Base-by-base conservation (phyloP, 768 basidiomycete species). In the Mycena kentingensis region DNA sequence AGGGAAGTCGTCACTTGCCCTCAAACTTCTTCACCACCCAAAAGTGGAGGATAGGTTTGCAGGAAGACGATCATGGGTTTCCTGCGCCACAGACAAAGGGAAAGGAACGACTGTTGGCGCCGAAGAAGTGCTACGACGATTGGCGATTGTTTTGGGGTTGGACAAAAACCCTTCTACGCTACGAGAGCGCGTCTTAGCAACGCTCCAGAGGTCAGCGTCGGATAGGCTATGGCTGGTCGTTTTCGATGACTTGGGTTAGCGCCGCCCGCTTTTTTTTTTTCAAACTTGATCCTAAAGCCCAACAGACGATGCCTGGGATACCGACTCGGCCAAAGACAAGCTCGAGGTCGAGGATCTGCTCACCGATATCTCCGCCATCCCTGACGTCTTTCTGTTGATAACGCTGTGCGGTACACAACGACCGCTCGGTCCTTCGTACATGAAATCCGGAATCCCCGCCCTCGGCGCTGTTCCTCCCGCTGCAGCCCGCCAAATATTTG, bases 401-500 rank as follows among this genome's bases (percentile, higher is more conserved):
- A 60, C 58, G 12, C 54, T 60, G 5, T 51, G 58, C 31, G 58
- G 58, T 15, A 60, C 54, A 13, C 54, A 60, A 18, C 58, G 58
- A 15, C 58, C 57, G 3, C 49, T 54, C 3, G 57, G 57, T n/a
- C 57, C 58, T 13, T 41, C 29, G 3, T 60, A 60, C 54, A 60
- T 15, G 22, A 60, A 60, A 43, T 47, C 58, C 0, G 50, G 46
- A 38, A 50, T 48, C 13, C 49, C 54, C 3, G 41, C 54, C 18
- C 41, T 60, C 12, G 53, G 58, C 12, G 36, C 46, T 8, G 11
- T 60, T 24, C 34, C 45, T 15, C 35, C 51, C 18, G 4, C 22
- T 11, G 52, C 54, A 15, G 54, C 53, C 22, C 47, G 50, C 22
- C 15, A 60, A 24, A 48, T 36, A 21, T 60, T 60, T 46, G 34